Conservation (phyloP, 768 basidiomycete species). For the Suillus discolor region DNA sequence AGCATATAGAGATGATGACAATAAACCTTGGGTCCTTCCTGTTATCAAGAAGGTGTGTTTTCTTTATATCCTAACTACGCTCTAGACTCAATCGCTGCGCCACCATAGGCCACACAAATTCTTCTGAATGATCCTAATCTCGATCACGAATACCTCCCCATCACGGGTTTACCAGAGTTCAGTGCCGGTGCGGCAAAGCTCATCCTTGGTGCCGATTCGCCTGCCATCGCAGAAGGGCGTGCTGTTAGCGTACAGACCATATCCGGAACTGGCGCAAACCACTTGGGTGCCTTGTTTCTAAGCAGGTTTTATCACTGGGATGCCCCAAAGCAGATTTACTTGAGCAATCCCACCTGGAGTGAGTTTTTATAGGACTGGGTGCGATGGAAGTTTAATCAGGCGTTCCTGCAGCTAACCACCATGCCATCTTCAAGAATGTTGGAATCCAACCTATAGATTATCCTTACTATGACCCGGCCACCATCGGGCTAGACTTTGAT, state of each 20-base stretch:
- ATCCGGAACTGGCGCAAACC: constrained; percentile 95
- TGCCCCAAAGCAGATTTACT: constrained; percentile 67
- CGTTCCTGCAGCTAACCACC: constrained; percentile 69
- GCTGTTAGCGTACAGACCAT: constrained; percentile 89
- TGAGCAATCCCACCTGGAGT: constrained; percentile 97
- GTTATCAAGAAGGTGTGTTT: constrained; percentile 79
- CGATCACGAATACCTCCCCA: constrained; percentile 94
- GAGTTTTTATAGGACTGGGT: constrained; percentile 1
- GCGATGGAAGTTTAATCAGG: constrained; percentile 4
- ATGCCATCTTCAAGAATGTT: constrained; percentile 88
- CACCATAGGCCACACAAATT: constrained; percentile 65
- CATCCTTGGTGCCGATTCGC: constrained; percentile 74
- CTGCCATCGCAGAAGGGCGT: constrained; percentile 69
- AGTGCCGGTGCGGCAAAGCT: constrained; percentile 81
- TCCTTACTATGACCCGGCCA: constrained; percentile 92
- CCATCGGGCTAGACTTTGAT: constrained; percentile 81
- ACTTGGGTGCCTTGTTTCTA: constrained; percentile 87
- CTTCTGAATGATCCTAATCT: constrained; percentile 69
- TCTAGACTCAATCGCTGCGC: constrained; percentile 9
- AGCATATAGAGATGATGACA: constrained; percentile 86
- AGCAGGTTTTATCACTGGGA: constrained; percentile 77
- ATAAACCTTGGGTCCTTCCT: constrained; percentile 91
- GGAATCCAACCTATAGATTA: constrained; percentile 87
- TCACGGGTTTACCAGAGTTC: constrained; percentile 84
- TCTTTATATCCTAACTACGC: constrained; percentile 2